Conservation (phyloP, 768 basidiomycete genomes). For the Xerocomellus intermedius region DNA sequence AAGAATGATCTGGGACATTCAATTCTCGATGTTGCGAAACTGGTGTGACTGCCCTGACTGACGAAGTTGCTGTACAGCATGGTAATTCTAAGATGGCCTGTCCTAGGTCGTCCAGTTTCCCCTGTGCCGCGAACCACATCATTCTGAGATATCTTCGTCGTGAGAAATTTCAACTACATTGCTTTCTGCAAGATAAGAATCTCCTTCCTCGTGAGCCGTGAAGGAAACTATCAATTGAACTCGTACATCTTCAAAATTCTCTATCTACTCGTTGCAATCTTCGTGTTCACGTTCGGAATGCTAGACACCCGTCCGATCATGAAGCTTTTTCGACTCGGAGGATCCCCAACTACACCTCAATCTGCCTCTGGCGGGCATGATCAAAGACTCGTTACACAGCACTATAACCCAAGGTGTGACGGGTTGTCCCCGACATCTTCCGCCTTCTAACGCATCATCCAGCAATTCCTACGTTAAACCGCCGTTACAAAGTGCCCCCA, state of each 20-base stretch:
- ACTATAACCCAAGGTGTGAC: constrained; percentile 20
- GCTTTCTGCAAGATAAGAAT: constrained; percentile 36
- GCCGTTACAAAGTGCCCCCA: constrained; percentile 7
- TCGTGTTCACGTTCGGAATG: constrained; percentile 29
- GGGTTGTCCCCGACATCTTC: not conserved
- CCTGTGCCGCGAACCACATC: constrained; percentile 22
- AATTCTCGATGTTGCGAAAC: no score
- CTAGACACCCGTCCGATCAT: constrained; percentile 34
- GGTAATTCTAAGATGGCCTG: not conserved
- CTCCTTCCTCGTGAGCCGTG: constrained; percentile 10
- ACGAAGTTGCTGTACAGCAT: not conserved
- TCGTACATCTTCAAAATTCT: constrained; percentile 29
- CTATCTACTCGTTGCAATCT: constrained; percentile 19
- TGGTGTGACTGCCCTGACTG: no score
- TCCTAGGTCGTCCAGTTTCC: not conserved
- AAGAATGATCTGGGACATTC: constrained; percentile 9
- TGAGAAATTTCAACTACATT: constrained; percentile 17
- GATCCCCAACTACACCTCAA: constrained; percentile 26
- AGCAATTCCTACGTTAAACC: constrained; percentile 18
- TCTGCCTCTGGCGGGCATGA: constrained; percentile 19
- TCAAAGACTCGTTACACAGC: constrained; percentile 26
- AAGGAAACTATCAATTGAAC: constrained; percentile 15
- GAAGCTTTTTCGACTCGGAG: constrained; percentile 32
- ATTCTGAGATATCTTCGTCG: not conserved
- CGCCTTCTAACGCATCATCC: not conserved